These are phyloP conservation scores for Phoma sp. DNA, from an alignment of 2,329 filamentous ascomycete genomes.

Conservation along the genomic window DNA sequence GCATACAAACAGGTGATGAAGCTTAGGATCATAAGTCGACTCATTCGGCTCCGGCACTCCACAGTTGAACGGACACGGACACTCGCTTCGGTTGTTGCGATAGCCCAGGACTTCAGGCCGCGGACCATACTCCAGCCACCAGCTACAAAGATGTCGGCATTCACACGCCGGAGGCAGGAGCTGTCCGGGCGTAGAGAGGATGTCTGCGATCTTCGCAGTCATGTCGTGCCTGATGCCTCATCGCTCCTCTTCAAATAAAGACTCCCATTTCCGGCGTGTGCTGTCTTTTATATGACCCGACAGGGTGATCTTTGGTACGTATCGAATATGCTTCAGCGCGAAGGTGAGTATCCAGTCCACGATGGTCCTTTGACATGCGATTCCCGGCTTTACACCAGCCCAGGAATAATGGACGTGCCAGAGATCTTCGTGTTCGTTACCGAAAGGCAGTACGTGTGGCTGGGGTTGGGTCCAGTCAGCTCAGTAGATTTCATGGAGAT, in stretches of 20 bases:
- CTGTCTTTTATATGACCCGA: background rate
- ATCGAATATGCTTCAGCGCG: background rate
- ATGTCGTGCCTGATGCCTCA: background rate
- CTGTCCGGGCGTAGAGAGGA: background rate
- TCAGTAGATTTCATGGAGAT: too few species aligned
- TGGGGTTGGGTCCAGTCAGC: too few species aligned
- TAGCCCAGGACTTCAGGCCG: background rate
- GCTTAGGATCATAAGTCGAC: background rate
- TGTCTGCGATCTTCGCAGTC: background rate
- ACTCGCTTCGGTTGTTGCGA: background rate
- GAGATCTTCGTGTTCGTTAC: too few species aligned
- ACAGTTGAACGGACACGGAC: background rate
- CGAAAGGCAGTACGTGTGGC: too few species aligned
- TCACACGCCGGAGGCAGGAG: background rate
- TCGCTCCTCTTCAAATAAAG: background rate
- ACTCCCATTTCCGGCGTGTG: background rate
- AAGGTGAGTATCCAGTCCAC: background rate
- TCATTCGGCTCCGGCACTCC: background rate
- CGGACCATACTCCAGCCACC: background rate
- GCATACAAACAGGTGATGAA: background rate
- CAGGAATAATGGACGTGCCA: too few species aligned
- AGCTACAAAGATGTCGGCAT: background rate
- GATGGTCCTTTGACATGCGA: background rate
- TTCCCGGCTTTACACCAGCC: too few species aligned
- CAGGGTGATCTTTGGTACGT: background rate